phyloP scores from a whole-genome alignment of 148 eudicot genomes.

The Gaultheria prostrata region DNA sequence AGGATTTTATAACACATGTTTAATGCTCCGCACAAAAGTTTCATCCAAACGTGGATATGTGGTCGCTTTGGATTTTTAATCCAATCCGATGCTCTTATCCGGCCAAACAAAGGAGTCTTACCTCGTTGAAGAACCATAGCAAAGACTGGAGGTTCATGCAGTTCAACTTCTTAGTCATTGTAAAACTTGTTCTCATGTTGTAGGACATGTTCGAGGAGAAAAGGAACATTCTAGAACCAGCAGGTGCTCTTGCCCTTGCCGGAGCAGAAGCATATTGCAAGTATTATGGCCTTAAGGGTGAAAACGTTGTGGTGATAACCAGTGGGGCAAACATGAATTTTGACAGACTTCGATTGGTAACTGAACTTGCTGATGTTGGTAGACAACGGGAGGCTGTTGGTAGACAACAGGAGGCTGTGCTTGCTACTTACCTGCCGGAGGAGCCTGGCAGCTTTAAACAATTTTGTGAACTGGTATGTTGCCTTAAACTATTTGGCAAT shows the following conservation, averaged over 20 bases:
- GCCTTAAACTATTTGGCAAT: background rate
- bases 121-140: background rate
- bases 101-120: background rate
- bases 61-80: background rate
- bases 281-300: conserved; percentile 77
- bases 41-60: background rate
- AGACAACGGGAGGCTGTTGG: conserved; percentile 88
- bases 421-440: conserved; percentile 87
- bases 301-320: conserved; percentile 76
- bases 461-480: conserved; percentile 66
- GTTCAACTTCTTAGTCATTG: background rate
- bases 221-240: conserved; percentile 95
- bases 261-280: conserved; percentile 99
- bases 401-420: no score
- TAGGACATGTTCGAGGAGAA: conserved; percentile 99
- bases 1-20: background rate
- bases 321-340: conserved; percentile 99
- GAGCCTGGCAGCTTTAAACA: conserved; percentile 79
- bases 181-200: conserved; percentile 13
- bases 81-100: background rate
- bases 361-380: conserved; percentile 97
- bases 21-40: background rate
- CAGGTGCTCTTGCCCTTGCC: conserved; percentile 97
- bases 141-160: background rate
- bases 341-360: conserved; percentile 88